Percentiles rank a stretch among this genome's conserved stretches.
These are phyloP conservation scores for Herpetomonas tarakana DNA, from an alignment of 208 protist species.

Conservation along the genomic window DNA sequence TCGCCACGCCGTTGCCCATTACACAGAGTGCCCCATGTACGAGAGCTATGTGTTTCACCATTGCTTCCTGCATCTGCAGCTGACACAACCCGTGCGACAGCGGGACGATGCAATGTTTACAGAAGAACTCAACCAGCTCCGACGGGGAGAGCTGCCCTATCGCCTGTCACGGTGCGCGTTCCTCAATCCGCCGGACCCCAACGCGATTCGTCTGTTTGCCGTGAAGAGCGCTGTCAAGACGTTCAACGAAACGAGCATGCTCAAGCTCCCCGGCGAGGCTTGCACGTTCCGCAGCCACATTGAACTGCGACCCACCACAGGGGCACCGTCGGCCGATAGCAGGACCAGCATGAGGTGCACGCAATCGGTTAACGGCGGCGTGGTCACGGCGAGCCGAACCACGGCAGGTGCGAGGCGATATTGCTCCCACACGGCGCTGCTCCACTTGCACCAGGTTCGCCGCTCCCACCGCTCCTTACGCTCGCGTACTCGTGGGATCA, in stretches of 20 bases:
- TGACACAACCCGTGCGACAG: conserved; percentile 47
- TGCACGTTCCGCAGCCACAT: conserved; percentile 50
- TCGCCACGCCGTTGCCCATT: conserved; percentile 12
- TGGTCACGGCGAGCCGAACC: too few species aligned
- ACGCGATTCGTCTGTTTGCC: conserved; percentile 71
- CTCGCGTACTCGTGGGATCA: not conserved
- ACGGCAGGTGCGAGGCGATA: not conserved
- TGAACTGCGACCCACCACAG: not conserved
- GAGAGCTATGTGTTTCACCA: conserved; percentile 60
- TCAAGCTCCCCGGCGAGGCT: conserved; percentile 49
- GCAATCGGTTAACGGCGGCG: too few species aligned
- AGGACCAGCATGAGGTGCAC: not conserved
- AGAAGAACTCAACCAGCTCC: conserved; percentile 58
- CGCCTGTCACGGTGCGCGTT: conserved; percentile 54
- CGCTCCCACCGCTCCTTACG: too few species aligned
- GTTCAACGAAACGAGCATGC: conserved; percentile 70
- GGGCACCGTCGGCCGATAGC: not conserved
- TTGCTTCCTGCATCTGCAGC: conserved; percentile 60
- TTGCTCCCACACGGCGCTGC: not conserved
- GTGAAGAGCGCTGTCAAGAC: conserved; percentile 51
- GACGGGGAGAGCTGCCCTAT: conserved; percentile 52
- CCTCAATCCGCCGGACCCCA: conserved; percentile 45
- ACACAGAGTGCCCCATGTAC: conserved; percentile 53
- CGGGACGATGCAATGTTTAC: conserved; percentile 46
- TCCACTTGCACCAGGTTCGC: not conserved